These are phyloP conservation scores for Ophiostoma australiae DNA, from an alignment of 2,329 filamentous ascomycete species.

Conservation along the genomic window DNA sequence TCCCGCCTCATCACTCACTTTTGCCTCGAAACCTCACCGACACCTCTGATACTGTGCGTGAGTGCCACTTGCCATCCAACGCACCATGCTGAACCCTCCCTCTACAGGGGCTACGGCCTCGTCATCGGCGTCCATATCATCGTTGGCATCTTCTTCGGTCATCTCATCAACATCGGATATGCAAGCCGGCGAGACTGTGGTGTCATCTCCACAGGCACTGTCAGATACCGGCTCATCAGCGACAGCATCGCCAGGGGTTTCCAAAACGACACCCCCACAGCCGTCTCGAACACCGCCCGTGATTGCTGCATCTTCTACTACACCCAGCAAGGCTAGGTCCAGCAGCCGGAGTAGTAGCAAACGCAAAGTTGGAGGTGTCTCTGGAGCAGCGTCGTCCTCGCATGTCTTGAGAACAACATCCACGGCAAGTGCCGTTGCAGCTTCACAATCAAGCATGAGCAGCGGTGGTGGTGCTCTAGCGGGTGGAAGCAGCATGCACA, in stretches of 20 bases:
- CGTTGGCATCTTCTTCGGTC: slow-evolving; percentile 14
- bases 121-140: slow-evolving; percentile 12
- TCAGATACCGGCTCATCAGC: not conserved
- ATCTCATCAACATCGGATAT: slow-evolving; percentile 17
- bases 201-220: not conserved
- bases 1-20: not conserved
- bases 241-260: not conserved
- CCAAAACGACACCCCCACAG: not conserved
- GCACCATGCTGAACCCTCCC: not conserved
- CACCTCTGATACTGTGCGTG: not conserved
- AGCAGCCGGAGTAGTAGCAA: slow-evolving; percentile 23
- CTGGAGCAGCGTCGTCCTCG: slow-evolving; percentile 24
- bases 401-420: slow-evolving; percentile 33
- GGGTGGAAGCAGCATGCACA: not conserved
- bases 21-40: not conserved
- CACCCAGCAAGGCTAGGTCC: not conserved
- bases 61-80: not conserved
- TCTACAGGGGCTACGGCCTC: slow-evolving; percentile 5
- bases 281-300: not conserved
- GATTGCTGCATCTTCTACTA: not conserved
- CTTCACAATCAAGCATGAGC: not conserved
- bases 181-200: not conserved
- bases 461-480: not conserved
- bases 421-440: slow-evolving; percentile 4
- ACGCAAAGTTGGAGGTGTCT: slow-evolving; percentile 30